Base-by-base conservation (phyloP, 257 asterid species). In the Solanum pennellii region DNA sequence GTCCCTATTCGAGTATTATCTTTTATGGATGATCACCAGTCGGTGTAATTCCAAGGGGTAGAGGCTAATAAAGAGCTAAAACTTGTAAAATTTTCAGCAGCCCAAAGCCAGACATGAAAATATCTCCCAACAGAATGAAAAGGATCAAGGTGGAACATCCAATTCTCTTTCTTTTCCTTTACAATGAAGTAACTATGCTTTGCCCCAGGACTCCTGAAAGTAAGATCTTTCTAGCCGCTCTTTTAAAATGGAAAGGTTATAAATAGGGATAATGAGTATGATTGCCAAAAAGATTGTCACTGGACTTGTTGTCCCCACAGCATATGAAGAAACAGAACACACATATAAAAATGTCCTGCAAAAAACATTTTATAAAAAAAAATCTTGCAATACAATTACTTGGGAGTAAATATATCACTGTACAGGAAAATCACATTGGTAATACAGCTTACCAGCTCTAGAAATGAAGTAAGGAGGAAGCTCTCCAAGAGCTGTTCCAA, bases 401-500 rank as follows among this genome's bases (percentile, higher is more conserved):
- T 52, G 31, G 23, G 44, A 49, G 7, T 29, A 49, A 29, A 82
- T 16, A 82, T 27, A 82, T 69, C 29, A 29, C 69, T 82, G 45
- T 11, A 49, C 69, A 82, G 39, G 85, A 82, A 82, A 49, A 29
- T 82, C 85, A 12, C 69, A 29, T 29, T 18, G 85, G 27, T 49
- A 82, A 18, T 49, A 6, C 20, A 10, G 68, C 85, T 82, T 86
- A 88, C 91, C 91, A 49, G 91, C 91, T 83, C 90, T 90, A 37
- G 91, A 90, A 84, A 89, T 89, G 86, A 89, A 89, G 86, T 89
- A 89, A 33, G 91, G 91, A 82, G 91, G 91, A 85, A 90, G 90
- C 80, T 90, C 91, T 83, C 91, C 91, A 18, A 90, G 91, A 71
- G 91, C 91, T 72, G 91, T 90, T 49, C 91, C 91, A 77, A 90